Conservation (phyloP, 164 flowering plant genomes). For the Cinnamomum chago region DNA sequence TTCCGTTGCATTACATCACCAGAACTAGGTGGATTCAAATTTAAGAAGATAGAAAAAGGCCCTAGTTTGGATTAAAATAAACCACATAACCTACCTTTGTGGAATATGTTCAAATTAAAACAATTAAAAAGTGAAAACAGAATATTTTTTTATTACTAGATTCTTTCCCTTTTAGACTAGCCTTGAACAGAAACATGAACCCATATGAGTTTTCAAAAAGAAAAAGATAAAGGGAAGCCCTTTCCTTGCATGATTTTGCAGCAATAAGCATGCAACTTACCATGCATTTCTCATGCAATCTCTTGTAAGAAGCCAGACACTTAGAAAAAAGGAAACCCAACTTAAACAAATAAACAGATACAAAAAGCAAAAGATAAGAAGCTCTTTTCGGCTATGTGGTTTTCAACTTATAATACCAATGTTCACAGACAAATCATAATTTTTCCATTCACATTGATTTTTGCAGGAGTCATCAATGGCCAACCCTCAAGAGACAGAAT, state of each 20-base stretch:
- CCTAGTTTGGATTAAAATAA: background rate
- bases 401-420: background rate
- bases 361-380: background rate
- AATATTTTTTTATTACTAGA: background rate
- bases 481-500: conserved; percentile 55
- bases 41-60: background rate
- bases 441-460: background rate
- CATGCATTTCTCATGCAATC: background rate
- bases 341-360: background rate
- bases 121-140: background rate
- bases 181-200: background rate
- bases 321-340: background rate
- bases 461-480: conserved; percentile 55
- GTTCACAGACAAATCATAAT: background rate
- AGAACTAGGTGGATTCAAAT: background rate
- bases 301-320: background rate
- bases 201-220: background rate
- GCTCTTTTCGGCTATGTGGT: background rate
- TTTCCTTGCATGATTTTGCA: background rate
- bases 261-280: conserved; percentile 3
- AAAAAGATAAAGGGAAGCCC: conserved; percentile 1
- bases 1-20: background rate
- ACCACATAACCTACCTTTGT: background rate
- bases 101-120: background rate
- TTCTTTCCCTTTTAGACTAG: background rate